phyloP scores from a whole-genome alignment of 768 basidiomycete species.

The Tricholomella constricta region DNA sequence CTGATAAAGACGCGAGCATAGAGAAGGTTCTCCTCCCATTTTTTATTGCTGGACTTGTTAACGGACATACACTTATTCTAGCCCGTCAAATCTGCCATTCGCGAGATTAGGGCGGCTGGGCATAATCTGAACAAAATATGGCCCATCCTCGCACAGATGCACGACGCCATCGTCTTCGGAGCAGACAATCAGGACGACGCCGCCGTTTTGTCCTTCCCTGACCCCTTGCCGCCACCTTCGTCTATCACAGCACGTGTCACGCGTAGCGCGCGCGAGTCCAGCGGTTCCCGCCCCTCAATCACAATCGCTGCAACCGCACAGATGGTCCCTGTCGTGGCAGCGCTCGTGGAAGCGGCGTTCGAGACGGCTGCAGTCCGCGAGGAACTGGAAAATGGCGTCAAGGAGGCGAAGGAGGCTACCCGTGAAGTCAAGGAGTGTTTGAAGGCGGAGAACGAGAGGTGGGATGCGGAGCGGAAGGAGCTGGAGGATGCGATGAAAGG shows the following conservation, averaged over 20 bases:
- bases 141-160: slow-evolving; percentile 52
- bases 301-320: slow-evolving; percentile 51
- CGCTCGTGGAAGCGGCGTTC: slow-evolving; percentile 56
- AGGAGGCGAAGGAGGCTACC: slow-evolving; percentile 54
- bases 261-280: slow-evolving; percentile 31
- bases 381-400: slow-evolving; percentile 60
- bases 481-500: slow-evolving; percentile 22
- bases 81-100: slow-evolving; percentile 47
- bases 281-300: slow-evolving; percentile 11
- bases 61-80: slow-evolving; percentile 15
- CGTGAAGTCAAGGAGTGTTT: slow-evolving; percentile 55
- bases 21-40: slow-evolving; percentile 31
- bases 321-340: slow-evolving; percentile 64
- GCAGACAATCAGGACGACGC: too few species aligned
- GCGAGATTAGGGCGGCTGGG: slow-evolving; percentile 54
- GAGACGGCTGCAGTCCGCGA: slow-evolving; percentile 50
- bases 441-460: slow-evolving; percentile 59
- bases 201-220: slow-evolving; percentile 40
- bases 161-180: slow-evolving; percentile 28
- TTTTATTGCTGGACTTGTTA: background rate
- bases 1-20: slow-evolving; percentile 40
- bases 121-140: slow-evolving; percentile 66
- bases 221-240: slow-evolving; percentile 59
- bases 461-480: slow-evolving; percentile 47
- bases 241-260: slow-evolving; percentile 46